Base-by-base conservation (phyloP, 148 eudicot species). In the Spergularia bocconei region DNA sequence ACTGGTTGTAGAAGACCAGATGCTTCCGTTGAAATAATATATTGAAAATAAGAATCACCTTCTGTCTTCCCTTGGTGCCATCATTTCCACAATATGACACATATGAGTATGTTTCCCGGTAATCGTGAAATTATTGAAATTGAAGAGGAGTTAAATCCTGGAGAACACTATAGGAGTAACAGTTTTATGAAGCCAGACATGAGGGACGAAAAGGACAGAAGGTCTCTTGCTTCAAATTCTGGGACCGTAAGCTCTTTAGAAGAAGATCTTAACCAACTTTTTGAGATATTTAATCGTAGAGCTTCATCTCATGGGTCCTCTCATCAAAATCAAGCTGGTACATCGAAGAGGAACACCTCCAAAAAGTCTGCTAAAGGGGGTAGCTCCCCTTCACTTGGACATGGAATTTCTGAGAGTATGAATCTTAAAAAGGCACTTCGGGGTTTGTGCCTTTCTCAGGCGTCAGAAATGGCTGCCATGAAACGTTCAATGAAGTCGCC, bases 401-500 rank as follows among this genome's bases (percentile, higher is more conserved):
- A 84, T 52, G 93, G 93, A 63, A 87, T 86, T 78, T 84, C 97
- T 6, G 97, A 91, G 79, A 86, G 91, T 33, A 86, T 86, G 72
- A 92, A 93, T 53, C 73, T 95, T 29, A 95, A 95, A 78, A 92
- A 95, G 82, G 98, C 98, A 56, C 79, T 95, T 50, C 83, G 98
- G 76, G 97, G 98, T 19, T 80, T 92, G 47, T 92, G 93, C 84
- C 90, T 95, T 78, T 92, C 98, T 75, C 97, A 95, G 79, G 96
- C 97, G 67, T 93, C 98, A 36, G 96, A 95, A 84, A 84, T 86
- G 90, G 97, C 98, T 29, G 90, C 97, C 56, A 75, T 88, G 77
- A 95, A 87, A 82, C 80, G 93, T 23, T 77, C 84, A 64, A 82
- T 87, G 6, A 87, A 84, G 85, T 41, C 89, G 15, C 79, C 80